These are phyloP conservation scores for Melaleuca alternifolia DNA, from an alignment of 345 rosid species.

Conservation along the genomic window DNA sequence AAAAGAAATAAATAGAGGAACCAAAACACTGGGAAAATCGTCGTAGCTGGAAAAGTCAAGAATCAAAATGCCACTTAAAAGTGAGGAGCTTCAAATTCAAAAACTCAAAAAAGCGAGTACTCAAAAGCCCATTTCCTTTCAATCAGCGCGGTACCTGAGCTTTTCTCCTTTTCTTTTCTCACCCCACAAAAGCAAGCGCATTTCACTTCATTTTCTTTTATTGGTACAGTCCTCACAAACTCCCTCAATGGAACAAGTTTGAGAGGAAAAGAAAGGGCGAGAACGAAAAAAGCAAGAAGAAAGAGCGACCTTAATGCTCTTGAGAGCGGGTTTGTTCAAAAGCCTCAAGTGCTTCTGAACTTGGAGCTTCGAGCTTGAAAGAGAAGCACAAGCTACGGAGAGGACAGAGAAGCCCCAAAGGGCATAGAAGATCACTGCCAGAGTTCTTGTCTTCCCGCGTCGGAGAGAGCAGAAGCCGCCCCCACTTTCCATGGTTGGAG, in stretches of 20 bases:
- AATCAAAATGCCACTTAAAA: neutral
- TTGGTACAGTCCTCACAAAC: neutral
- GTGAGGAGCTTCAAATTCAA: neutral
- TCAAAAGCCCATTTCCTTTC: neutral
- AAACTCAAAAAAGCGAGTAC: neutral
- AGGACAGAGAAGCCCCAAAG: neutral
- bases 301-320: constrained; percentile 1
- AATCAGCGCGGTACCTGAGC: neutral
- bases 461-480: neutral
- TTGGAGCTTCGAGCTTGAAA: neutral
- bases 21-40: neutral
- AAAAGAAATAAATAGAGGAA: neutral
- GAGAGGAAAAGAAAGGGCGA: neutral
- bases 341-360: constrained; percentile 6
- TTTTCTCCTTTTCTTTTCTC: neutral
- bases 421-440: neutral
- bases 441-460: neutral
- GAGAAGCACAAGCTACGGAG: neutral
- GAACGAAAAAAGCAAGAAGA: neutral
- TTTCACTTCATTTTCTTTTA: neutral
- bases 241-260: too few species aligned
- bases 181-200: neutral
- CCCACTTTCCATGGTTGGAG: neutral
- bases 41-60: neutral
- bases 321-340: constrained; percentile 5